Evolutionary conservation across 1,284 basidiomycete genomes (phyloP).

Genomic region (Ceratobasidium sp.): DNA sequence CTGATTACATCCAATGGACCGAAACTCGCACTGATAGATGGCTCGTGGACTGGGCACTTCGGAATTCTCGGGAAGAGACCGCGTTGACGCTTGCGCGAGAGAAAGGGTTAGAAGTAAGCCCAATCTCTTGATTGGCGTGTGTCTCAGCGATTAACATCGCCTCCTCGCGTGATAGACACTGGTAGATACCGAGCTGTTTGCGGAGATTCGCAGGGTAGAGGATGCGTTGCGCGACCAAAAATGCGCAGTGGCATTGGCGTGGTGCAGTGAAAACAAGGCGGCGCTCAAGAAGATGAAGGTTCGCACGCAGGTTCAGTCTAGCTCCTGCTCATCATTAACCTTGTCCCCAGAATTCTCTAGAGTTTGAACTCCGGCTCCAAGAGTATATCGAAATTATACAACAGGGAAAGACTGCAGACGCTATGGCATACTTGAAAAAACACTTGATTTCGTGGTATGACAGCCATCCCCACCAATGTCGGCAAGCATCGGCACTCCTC

Average conservation of each 20-base stretch:
- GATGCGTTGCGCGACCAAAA: conserved; percentile 77
- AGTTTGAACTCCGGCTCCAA: conserved; percentile 95
- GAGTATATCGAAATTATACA: conserved; percentile 94
- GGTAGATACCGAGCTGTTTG: conserved; percentile 92
- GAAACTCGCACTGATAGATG: conserved; percentile 86
- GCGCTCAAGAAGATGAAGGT: conserved; percentile 92
- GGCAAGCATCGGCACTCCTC: conserved; percentile 79
- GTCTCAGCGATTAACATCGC: conserved; percentile 11
- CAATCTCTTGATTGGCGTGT: too few species aligned
- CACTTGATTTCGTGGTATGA: conserved; percentile 86
- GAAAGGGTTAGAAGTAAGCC: conserved; percentile 73
- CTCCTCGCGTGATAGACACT: conserved; percentile 64
- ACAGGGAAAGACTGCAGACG: conserved; percentile 71
- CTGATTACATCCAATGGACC: conserved; percentile 78
- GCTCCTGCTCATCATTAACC: conserved; percentile 4
- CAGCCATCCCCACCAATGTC: conserved; percentile 79
- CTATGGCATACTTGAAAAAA: conserved; percentile 86
- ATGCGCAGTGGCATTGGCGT: conserved; percentile 87
- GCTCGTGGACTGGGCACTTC: conserved; percentile 91
- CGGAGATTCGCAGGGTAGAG: conserved; percentile 88
- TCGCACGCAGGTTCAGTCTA: conserved; percentile 47
- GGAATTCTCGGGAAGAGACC: conserved; percentile 75
- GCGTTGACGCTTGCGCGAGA: conserved; percentile 75
- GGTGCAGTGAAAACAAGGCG: conserved; percentile 97
- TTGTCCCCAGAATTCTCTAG: conserved; percentile 82